Base-by-base conservation (phyloP, 2,329 filamentous ascomycete species). In the Xylaria polymorpha region DNA sequence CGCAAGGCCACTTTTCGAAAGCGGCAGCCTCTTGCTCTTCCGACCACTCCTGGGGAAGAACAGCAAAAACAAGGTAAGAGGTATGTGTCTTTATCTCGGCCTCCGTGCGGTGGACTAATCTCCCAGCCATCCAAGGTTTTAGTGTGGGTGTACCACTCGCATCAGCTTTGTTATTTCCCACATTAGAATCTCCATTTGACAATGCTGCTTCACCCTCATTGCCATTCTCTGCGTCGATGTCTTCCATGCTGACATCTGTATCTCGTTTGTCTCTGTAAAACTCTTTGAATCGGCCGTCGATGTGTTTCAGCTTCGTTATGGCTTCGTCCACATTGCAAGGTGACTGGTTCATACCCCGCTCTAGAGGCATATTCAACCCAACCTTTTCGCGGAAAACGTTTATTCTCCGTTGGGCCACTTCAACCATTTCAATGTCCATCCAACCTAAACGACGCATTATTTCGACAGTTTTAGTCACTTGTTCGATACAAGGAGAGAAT, bases 401-500 rank as follows among this genome's bases (percentile, higher is more conserved):
- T 61, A 98, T 87, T 3, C 91, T 90, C 74, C 89, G 90, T 75
- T 97, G 91, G 12, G 89, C 85, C 12, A 99, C 88, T 80, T 98
- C 96, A 0, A 97, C 92, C 93, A 97, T 98, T 74, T 93, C 90
- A 72, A 98, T 97, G 67, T 95, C 92, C 10, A 94, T 87, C 96
- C 96, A 99, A 62, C 93, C 94, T 7, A 94, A 83, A 44, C 90
- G 87, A 63, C 95, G 91, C 80, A 99, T 86, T 14, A 89, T 88
- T 12, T 92, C 91, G 63, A 97, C 90, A 0, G 96, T 98, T 65
- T 90, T 89, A 62, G 92, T 94, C 25, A 97, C 95, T 83, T 99
- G 96, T 81, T 99, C 96, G 73, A 99, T 97, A 80, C 96, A 99
- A 0, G 96, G 96, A 1, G 92, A 97, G 82, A 99, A 99, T 0